Evolutionary conservation across 352 stramenopile species (phyloP).

Genomic region (Globisporangium splendens): DNA sequence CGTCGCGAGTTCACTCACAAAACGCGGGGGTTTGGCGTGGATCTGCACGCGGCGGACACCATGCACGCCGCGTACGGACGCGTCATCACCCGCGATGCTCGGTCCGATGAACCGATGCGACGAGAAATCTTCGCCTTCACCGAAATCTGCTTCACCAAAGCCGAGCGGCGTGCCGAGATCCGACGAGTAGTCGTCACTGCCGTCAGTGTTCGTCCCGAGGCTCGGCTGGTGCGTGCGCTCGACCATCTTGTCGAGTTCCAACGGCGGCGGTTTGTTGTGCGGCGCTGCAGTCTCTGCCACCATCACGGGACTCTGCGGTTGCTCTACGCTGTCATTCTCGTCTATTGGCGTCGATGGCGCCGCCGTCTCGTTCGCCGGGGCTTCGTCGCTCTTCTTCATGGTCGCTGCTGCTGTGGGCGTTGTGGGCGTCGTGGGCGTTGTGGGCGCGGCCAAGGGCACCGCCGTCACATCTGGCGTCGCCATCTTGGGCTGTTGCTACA

Average conservation of each 20-base stretch:
- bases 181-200: slow-evolving; percentile 16
- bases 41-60: slow-evolving; percentile 56
- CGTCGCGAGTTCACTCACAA: slow-evolving; percentile 44
- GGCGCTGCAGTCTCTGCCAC: not conserved
- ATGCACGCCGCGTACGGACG: slow-evolving; percentile 44
- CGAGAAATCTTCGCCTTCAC: slow-evolving; percentile 48
- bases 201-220: slow-evolving; percentile 13
- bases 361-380: not conserved
- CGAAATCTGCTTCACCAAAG: slow-evolving; percentile 43
- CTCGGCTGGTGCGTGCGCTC: slow-evolving; percentile 5
- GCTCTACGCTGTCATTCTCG: not conserved
- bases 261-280: not conserved
- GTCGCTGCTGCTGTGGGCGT: too few relatives aligned
- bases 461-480: too few relatives aligned
- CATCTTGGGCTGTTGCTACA: too few relatives aligned
- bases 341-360: too few relatives aligned
- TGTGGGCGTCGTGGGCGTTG: too few relatives aligned
- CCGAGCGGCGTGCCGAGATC: slow-evolving; percentile 63
- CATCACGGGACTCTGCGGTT: not conserved
- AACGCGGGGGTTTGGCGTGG: slow-evolving; percentile 60
- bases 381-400: too few relatives aligned
- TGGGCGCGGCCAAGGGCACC: too few relatives aligned
- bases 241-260: slow-evolving; percentile 8
- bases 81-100: slow-evolving; percentile 35
- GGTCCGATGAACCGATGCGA: slow-evolving; percentile 68